Evolutionary conservation across 2,329 filamentous ascomycete species (phyloP), one percentile per base, ranked within the genome.

Genomic region (Ophiostoma ips): DNA sequence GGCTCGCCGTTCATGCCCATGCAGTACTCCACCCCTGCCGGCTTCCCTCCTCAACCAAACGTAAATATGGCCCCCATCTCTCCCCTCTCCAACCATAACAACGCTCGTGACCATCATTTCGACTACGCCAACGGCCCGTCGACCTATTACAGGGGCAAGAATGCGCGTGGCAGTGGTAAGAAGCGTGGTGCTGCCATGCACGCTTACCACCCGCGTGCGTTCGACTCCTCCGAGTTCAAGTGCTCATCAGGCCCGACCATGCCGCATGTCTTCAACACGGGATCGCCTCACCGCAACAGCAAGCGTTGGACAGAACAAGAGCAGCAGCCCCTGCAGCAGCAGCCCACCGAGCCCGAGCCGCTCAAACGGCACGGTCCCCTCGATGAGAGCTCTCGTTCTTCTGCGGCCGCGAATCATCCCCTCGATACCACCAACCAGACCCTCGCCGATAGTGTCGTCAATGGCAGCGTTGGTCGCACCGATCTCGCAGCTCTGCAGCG

Each of bases 151-250:
- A 71, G 69, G 57, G 53, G 55, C 56, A 69, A 64, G 59, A 68
- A 65, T 54, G 50, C 56, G 55, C 70, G 71, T 59, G 68, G 67
- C 61, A 71, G 73, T 57, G 62, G 61, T 58, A 21, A 37, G 70
- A 75, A 60, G 71, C 68, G 9, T 15, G 34, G 9, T 15, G 34
- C 62, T 64, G 61, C 59, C 65, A 43, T 16, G 4, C 8, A 43
- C 40, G 16, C 67, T 57, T 66, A 66, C 53, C 60, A 64, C 50
- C 56, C 61, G 54, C 65, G 67, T 57, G 63, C 60, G 55, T 55
- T 62, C 56, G 66, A 68, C 52, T 60, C 63, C 52, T 60, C 63
- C 59, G 61, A 63, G 52, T 63, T 48, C 38, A 50, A 51, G 52
- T 52, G 52, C 46, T 38, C 43, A 18, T 38, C 43, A 18, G 28